Conservation (phyloP, 192 early-diverging fungal species). For the Podila epigama region DNA sequence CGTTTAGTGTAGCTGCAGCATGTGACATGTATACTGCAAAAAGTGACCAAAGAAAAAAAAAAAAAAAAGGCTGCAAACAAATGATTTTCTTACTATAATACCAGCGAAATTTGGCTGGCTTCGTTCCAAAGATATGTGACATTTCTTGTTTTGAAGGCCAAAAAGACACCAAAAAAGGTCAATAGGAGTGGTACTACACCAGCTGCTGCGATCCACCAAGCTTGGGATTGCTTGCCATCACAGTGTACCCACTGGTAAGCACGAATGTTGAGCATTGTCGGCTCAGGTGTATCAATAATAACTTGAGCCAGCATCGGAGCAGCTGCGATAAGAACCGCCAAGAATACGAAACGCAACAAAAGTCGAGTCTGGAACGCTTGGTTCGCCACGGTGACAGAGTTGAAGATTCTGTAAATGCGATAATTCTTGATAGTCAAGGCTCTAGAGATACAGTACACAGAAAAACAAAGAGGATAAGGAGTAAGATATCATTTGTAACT, state of each 20-base stretch:
- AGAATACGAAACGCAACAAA: constrained; percentile 3
- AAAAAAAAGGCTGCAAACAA: neutral
- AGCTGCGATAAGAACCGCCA: neutral
- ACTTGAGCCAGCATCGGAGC: neutral
- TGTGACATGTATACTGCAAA: neutral
- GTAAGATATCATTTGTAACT: neutral
- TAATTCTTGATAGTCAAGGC: constrained; percentile 58
- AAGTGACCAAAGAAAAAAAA: neutral
- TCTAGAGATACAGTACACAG: constrained; percentile 8
- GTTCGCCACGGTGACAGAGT: constrained; percentile 29
- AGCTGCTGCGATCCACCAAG: neutral
- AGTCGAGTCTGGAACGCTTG: constrained; percentile 10
- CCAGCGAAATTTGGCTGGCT: constrained; percentile 16
- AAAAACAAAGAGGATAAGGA: neutral
- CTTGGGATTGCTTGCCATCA: neutral
- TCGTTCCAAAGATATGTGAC: constrained; percentile 31
- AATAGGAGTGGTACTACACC: constrained; percentile 1
- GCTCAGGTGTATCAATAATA: neutral
- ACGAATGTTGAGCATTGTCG: neutral
- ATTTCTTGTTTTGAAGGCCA: constrained; percentile 28
- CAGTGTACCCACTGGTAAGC: constrained; percentile 14
- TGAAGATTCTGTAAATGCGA: constrained; percentile 61
- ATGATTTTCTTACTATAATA: constrained; percentile 39
- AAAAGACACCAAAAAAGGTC: constrained; percentile 21
- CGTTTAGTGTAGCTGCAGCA: neutral